Evolutionary conservation across 2,329 filamentous ascomycete genomes (phyloP).

Genomic region (Aciculosporium take): DNA sequence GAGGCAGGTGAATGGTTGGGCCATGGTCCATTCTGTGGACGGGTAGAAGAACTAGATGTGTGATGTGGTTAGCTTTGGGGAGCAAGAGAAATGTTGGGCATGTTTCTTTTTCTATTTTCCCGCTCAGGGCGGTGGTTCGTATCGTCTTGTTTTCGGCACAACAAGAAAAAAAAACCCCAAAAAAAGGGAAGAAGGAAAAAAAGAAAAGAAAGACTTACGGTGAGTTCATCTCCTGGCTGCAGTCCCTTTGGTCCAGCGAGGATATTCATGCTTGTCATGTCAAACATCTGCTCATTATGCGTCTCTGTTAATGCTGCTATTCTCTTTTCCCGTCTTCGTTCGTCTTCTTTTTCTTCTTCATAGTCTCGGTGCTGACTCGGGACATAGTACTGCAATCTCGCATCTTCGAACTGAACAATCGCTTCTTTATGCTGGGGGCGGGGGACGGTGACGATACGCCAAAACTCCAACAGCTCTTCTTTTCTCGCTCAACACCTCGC

Average conservation of each 20-base stretch:
- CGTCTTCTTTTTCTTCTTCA: background rate
- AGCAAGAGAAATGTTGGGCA: background rate
- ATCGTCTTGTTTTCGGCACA: no score
- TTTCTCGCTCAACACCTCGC: no score
- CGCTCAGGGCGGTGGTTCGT: no score
- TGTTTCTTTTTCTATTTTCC: no score
- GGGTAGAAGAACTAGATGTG: slow-evolving; percentile 58
- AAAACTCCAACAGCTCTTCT: no score
- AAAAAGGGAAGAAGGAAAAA: background rate
- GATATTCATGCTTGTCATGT: slow-evolving; percentile 41
- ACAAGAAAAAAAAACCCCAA: no score
- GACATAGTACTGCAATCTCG: background rate
- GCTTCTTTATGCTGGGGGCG: background rate
- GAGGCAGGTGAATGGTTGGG: slow-evolving; percentile 53
- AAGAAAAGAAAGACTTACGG: slow-evolving; percentile 22
- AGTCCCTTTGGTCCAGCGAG: slow-evolving; percentile 44
- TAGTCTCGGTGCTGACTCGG: no score
- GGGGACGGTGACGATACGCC: no score
- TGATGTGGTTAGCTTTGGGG: background rate
- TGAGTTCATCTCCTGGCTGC: slow-evolving; percentile 41
- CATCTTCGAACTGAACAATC: background rate
- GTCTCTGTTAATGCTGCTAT: background rate
- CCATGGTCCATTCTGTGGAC: slow-evolving; percentile 62
- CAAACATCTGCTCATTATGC: slow-evolving; percentile 38
- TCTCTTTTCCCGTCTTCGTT: background rate